Percentiles rank a stretch among this genome's conserved stretches.
These are phyloP conservation scores for Penicillium nordicum DNA, from an alignment of 2,329 filamentous ascomycete genomes.

Conservation along the genomic window DNA sequence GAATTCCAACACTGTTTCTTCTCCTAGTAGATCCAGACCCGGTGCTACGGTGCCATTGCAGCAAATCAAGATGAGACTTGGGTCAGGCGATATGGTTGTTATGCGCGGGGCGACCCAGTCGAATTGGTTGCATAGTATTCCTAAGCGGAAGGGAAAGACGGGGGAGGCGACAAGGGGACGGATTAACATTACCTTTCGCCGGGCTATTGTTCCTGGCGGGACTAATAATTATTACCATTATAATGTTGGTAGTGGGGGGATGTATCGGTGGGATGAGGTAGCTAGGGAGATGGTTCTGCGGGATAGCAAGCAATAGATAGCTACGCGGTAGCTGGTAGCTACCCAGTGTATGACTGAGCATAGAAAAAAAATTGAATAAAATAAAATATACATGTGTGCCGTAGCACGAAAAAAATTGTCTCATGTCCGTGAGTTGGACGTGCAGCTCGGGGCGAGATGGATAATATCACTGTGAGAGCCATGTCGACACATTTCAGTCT, in stretches of 20 bases:
- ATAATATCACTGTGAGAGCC: neutral
- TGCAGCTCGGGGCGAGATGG: neutral
- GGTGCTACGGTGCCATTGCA: slow-evolving; percentile 15
- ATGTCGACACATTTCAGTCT: neutral
- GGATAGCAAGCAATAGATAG: neutral
- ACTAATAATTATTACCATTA: slow-evolving; percentile 84
- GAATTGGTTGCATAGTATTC: slow-evolving; percentile 74
- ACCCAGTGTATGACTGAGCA: neutral
- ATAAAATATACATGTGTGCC: slow-evolving; percentile 9
- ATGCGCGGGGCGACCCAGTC: slow-evolving; percentile 74
- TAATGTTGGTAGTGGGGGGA: slow-evolving; percentile 68
- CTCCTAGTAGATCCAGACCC: neutral
- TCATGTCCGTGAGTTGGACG: neutral
- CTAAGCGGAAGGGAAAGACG: slow-evolving; percentile 63
- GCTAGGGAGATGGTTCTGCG: slow-evolving; percentile 25
- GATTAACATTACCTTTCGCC: slow-evolving; percentile 76
- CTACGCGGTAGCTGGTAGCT: neutral
- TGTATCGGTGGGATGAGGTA: slow-evolving; percentile 64
- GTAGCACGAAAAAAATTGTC: slow-evolving; percentile 1
- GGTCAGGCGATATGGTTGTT: slow-evolving; percentile 71
- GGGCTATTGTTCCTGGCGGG: slow-evolving; percentile 66
- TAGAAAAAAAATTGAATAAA: neutral
- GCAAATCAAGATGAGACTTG: slow-evolving; percentile 54
- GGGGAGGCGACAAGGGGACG: slow-evolving; percentile 58
- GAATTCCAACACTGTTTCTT: neutral